phyloP scores from a whole-genome alignment of 2,329 filamentous ascomycete genomes.

The Graphium sp. region DNA sequence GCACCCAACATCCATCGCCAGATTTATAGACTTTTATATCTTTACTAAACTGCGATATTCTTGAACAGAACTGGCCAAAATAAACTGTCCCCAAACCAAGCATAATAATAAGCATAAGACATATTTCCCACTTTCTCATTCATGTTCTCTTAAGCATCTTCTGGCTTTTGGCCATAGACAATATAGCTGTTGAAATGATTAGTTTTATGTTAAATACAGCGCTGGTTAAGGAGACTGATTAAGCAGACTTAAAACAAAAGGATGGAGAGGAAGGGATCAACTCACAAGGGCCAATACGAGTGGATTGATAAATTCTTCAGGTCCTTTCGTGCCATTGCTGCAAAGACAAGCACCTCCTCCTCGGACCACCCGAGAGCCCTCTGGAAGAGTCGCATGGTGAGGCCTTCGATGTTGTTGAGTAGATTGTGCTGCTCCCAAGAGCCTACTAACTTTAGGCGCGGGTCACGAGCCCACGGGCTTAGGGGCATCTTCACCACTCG shows the following conservation, averaged over 20 bases:
- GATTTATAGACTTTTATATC: too few relatives aligned
- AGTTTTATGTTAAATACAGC: neutral
- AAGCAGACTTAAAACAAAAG: neutral
- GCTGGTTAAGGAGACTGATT: neutral
- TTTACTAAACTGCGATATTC: too few relatives aligned
- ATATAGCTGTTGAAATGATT: constrained; percentile 1
- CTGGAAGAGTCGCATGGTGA: constrained; percentile 21
- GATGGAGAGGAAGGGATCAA: neutral
- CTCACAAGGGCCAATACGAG: constrained; percentile 21
- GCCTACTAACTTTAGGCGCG: constrained; percentile 26
- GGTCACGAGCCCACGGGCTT: constrained; percentile 26
- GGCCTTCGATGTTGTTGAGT: constrained; percentile 14
- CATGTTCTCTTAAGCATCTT: too few relatives aligned
- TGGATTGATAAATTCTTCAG: constrained; percentile 17
- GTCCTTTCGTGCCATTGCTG: constrained; percentile 15
- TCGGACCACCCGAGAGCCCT: constrained; percentile 16
- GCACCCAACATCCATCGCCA: too few relatives aligned
- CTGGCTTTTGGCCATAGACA: constrained; percentile 1
- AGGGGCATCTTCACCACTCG: constrained; percentile 15
- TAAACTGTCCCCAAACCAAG: too few relatives aligned
- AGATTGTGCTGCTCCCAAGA: constrained; percentile 18
- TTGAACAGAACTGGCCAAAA: too few relatives aligned
- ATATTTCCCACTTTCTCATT: too few relatives aligned
- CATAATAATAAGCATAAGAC: too few relatives aligned
- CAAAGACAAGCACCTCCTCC: constrained; percentile 16